Conservation (phyloP, 768 basidiomycete genomes). For the Pleurotus citrinopileatus region DNA sequence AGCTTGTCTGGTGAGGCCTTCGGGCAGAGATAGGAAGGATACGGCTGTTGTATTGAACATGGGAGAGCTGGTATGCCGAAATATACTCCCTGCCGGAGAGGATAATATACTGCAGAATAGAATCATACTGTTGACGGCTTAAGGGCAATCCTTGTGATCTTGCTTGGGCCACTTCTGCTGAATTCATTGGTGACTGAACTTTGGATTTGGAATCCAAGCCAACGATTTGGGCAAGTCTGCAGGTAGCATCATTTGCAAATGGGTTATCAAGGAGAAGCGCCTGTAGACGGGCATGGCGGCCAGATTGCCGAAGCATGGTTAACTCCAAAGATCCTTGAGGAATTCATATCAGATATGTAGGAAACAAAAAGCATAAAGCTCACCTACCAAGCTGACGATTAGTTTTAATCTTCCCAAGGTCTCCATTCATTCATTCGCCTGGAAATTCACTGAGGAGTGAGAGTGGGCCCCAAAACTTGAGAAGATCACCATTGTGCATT, state of each 20-base stretch:
- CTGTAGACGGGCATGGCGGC: conserved; percentile 1
- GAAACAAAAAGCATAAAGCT: not conserved
- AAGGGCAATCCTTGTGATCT: not conserved
- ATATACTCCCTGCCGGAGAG: conserved; percentile 14
- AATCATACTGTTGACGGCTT: not conserved
- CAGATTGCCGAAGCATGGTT: conserved; percentile 14
- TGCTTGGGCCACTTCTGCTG: not conserved
- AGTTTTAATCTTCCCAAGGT: conserved; percentile 21
- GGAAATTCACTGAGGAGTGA: conserved; percentile 27
- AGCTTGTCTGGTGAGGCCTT: conserved; percentile 10
- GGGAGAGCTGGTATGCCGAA: conserved; percentile 14
- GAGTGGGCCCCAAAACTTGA: conserved; percentile 30
- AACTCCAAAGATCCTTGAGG: conserved; percentile 12
- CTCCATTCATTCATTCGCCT: conserved; percentile 28
- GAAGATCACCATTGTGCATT: conserved; percentile 25
- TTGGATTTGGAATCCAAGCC: not conserved
- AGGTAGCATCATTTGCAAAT: not conserved
- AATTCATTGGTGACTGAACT: not conserved
- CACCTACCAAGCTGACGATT: conserved; percentile 18
- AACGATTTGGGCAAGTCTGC: not conserved
- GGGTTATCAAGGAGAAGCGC: conserved; percentile 2
- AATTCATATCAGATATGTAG: not conserved
- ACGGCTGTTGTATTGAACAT: not conserved
- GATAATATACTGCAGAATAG: conserved; percentile 6
- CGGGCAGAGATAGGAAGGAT: conserved; percentile 17